Evolutionary conservation across 2,329 filamentous ascomycete genomes (phyloP), one percentile per base, ranked within the genome.

Genomic region (Scolecobasidium constrictum): DNA sequence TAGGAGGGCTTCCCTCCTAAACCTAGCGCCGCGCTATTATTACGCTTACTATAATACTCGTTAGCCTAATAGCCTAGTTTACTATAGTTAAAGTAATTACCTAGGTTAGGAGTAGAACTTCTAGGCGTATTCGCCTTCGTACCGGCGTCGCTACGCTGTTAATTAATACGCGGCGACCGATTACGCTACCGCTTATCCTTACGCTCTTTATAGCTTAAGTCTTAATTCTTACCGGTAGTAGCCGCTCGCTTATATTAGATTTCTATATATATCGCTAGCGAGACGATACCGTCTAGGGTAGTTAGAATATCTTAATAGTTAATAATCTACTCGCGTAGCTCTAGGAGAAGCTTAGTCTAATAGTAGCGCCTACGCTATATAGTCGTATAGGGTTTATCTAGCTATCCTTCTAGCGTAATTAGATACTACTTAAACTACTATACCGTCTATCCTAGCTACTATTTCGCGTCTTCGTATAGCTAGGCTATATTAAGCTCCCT

Each of bases 381-480:
- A 16, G 5, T 13, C n/a, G 38, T 26, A n/a, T 18, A 34, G 17
- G 31, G 22, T n/a, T 34, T 17, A 19, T 35, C 13, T 20, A 42
- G 6, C 21, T 42, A 21, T 17, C 13, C 20, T 18, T 42, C 23
- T 9, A 42, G 26, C 12, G 18, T 23, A 23, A 34, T 7, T n/a
- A 42, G 31, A 13, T 42, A 42, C 12, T 33, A 20, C n/a, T 42
- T 34, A 35, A 42, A 42, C 18, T 42, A 16, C 18, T 19, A 20
- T 17, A 20, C n/a, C n/a, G 23, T 33, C 6, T 42, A 21, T 11
- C 9, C 18, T 34, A 23, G 31, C 15, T 23, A 6, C 15, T 42
- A 35, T 23, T 19, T 35, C 13, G n/a, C 39, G 19, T 42, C 23
- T 31, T 42, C 13, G 20, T 34, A 35, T 7, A 20, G 9, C 26